Conservation (phyloP, 257 asterid species). For the Capsicum chinense region DNA sequence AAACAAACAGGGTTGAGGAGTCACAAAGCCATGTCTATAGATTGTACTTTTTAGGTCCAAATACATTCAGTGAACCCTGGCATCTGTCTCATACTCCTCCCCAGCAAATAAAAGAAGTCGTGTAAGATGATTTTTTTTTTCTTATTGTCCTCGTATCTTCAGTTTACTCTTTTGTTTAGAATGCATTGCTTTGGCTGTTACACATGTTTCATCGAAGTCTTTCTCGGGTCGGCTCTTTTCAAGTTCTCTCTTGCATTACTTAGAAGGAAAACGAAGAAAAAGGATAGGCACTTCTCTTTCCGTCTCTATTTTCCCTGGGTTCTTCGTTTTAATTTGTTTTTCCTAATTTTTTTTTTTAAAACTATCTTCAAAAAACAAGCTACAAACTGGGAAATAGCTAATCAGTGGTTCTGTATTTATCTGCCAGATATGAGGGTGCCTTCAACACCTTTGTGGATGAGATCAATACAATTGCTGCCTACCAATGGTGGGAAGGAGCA, state of each 20-base stretch:
- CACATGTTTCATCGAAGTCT: not conserved
- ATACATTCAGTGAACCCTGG: conserved; percentile 97
- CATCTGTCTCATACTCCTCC: conserved; percentile 98
- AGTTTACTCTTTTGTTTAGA: not conserved
- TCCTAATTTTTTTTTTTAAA: not conserved
- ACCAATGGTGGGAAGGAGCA: conserved; percentile 99
- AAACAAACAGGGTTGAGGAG: conserved; percentile 97
- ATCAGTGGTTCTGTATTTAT: conserved; percentile 31
- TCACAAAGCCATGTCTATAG: conserved; percentile 98
- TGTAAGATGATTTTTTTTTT: conserved; percentile 62
- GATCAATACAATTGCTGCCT: conserved; percentile 84
- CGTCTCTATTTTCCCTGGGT: not conserved
- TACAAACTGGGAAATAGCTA: conserved; percentile 17
- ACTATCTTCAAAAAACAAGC: conserved; percentile 23
- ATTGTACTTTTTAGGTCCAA: conserved; percentile 92
- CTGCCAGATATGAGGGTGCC: conserved; percentile 90
- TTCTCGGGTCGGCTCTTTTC: not conserved
- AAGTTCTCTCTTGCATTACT: conserved; percentile 28
- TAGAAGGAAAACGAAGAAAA: conserved; percentile 19
- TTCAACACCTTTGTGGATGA: conserved; percentile 91
- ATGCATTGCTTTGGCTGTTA: not conserved
- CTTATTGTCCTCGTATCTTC: conserved; percentile 24
- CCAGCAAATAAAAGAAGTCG: conserved; percentile 85
- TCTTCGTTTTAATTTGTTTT: not conserved
- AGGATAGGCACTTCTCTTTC: conserved; percentile 11